phyloP scores from a whole-genome alignment of 345 rosid species.

The Cardamine chenopodiifolia region DNA sequence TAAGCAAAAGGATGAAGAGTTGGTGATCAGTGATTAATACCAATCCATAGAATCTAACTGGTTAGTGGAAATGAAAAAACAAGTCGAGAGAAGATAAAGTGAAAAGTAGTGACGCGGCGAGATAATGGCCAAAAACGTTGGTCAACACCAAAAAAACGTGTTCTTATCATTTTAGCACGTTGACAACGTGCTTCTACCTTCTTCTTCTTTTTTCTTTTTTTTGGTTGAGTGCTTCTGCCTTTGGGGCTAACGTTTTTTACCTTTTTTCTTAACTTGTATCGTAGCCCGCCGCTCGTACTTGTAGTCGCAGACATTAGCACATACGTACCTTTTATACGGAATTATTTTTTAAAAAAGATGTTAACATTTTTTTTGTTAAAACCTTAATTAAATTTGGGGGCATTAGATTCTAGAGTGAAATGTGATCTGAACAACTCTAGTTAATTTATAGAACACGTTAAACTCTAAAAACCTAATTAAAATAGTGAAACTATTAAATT shows the following conservation, averaged over 20 bases:
- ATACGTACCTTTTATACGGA: too few relatives aligned
- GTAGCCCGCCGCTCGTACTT: slow-evolving; percentile 4
- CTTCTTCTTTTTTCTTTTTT: not conserved
- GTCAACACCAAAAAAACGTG: slow-evolving; percentile 39
- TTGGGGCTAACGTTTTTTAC: not conserved
- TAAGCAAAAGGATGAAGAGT: slow-evolving; percentile 19
- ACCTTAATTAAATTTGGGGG: not conserved
- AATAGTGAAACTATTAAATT: too few relatives aligned
- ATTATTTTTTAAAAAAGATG: not conserved
- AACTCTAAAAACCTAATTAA: too few relatives aligned
- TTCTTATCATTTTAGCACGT: slow-evolving; percentile 17
- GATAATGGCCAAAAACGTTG: slow-evolving; percentile 5
- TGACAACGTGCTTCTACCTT: slow-evolving; percentile 20
- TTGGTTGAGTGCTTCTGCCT: not conserved
- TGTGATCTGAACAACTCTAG: not conserved
- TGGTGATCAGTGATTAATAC: not conserved
- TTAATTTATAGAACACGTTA: not conserved
- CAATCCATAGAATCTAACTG: slow-evolving; percentile 11
- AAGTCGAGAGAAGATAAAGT: slow-evolving; percentile 5
- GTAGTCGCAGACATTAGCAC: not conserved
- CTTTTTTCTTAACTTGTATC: too few relatives aligned
- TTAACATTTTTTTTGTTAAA: not conserved
- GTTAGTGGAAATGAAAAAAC: not conserved
- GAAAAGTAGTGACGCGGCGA: slow-evolving; percentile 30
- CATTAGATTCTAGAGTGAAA: not conserved